A percentile compares a stretch with the other conserved stretches of the same genome.
Conservation (phyloP, 306 rosid genomes). For the Prunus mira region DNA sequence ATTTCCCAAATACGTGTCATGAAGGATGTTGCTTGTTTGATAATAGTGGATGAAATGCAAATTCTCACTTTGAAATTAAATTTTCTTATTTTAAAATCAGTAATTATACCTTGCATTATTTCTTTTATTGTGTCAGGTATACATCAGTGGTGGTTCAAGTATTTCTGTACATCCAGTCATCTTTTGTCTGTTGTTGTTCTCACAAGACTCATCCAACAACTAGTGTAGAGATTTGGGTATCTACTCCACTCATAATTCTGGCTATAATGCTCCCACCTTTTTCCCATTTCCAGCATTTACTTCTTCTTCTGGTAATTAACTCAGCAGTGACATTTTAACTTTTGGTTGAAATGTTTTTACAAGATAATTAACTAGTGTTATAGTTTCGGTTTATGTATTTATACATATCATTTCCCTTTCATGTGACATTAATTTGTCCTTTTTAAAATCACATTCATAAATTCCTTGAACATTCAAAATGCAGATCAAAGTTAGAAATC, state of each 20-base stretch:
- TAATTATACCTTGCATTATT: background rate
- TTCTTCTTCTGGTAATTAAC: background rate
- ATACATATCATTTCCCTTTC: too few species aligned
- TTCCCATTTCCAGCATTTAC: background rate
- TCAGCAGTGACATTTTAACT: too few species aligned
- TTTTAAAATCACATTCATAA: too few species aligned
- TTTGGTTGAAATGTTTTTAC: too few species aligned
- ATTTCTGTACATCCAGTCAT: background rate
- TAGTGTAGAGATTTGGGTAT: background rate
- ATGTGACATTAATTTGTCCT: too few species aligned
- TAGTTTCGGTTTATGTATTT: too few species aligned
- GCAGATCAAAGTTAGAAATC: too few species aligned
- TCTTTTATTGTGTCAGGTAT: background rate
- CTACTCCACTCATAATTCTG: background rate
- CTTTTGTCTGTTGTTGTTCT: background rate
- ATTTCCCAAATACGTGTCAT: background rate
- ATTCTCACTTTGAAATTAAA: background rate
- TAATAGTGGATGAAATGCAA: background rate
- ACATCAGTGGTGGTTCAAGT: background rate
- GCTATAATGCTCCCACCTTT: background rate
- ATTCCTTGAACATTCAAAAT: too few species aligned
- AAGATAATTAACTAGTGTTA: too few species aligned
- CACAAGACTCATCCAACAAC: background rate
- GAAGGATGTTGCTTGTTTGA: background rate
- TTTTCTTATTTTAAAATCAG: background rate